Percentiles rank a stretch among this genome's conserved stretches.
These are phyloP conservation scores for Blastosporella zonata DNA, from an alignment of 1,284 basidiomycete species.

Conservation along the genomic window DNA sequence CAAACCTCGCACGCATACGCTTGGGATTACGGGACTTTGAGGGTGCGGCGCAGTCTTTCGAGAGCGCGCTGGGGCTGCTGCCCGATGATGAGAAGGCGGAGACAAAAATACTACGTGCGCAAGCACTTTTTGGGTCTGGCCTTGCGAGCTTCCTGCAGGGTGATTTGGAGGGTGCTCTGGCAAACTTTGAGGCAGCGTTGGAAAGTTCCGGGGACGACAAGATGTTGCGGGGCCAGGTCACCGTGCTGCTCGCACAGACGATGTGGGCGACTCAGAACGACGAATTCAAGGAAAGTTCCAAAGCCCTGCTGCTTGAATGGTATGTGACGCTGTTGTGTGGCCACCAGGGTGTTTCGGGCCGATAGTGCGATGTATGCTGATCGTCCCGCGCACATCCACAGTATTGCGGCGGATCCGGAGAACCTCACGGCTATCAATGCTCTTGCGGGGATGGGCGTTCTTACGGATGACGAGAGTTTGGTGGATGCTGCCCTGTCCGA, in stretches of 20 bases:
- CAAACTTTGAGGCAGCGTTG: slow-evolving; percentile 65
- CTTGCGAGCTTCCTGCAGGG: slow-evolving; percentile 68
- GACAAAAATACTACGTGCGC: slow-evolving; percentile 48
- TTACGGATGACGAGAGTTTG: slow-evolving; percentile 75
- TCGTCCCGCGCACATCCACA: slow-evolving; percentile 24
- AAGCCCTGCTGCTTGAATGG: slow-evolving; percentile 83
- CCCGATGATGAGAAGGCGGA: slow-evolving; percentile 40
- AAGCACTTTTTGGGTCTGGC: slow-evolving; percentile 71
- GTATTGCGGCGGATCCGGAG: slow-evolving; percentile 65
- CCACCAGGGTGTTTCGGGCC: background rate
- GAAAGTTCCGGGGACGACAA: slow-evolving; percentile 48
- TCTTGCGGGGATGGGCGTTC: slow-evolving; percentile 83
- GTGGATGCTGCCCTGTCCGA: slow-evolving; percentile 88
- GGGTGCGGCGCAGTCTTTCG: slow-evolving; percentile 68
- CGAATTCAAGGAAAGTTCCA: slow-evolving; percentile 75
- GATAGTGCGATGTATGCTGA: slow-evolving; percentile 9
- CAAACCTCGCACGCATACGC: slow-evolving; percentile 79
- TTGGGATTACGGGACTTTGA: slow-evolving; percentile 59
- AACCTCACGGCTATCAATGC: slow-evolving; percentile 80
- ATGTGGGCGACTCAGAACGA: slow-evolving; percentile 79
- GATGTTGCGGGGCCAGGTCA: slow-evolving; percentile 63
- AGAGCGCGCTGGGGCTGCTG: slow-evolving; percentile 74
- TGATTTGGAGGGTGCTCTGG: slow-evolving; percentile 62
- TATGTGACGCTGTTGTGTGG: slow-evolving; percentile 33
- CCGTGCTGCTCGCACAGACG: slow-evolving; percentile 73